phyloP scores from a whole-genome alignment of 148 eudicot species.

The Hydrangea macrophylla region DNA sequence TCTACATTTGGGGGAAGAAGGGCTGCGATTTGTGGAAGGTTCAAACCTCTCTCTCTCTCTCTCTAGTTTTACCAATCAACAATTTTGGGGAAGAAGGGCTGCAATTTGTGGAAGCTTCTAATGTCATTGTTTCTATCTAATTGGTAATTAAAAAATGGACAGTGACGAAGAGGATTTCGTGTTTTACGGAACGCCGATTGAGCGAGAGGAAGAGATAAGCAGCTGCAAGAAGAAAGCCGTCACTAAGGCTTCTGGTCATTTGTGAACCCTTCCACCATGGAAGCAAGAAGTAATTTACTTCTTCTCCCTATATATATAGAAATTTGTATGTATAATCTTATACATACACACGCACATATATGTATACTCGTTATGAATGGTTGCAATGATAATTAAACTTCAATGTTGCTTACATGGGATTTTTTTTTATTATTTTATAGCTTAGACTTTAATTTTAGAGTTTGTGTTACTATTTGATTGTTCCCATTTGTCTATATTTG shows the following conservation, averaged over 20 bases:
- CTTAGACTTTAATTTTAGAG: background rate
- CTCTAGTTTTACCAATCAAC: too few relatives aligned
- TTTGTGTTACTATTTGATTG: background rate
- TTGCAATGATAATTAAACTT: background rate
- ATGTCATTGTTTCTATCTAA: too few relatives aligned
- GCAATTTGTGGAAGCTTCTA: too few relatives aligned
- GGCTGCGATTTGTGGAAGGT: too few relatives aligned
- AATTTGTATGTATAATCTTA: too few relatives aligned
- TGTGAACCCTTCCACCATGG: constrained; percentile 83
- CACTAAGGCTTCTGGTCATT: constrained; percentile 72
- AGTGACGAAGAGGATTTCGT: constrained; percentile 82
- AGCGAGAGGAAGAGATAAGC: constrained; percentile 60
- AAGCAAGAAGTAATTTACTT: constrained; percentile 74
- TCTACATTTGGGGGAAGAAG: too few relatives aligned
- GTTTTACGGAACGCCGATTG: constrained; percentile 79
- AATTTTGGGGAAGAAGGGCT: too few relatives aligned
- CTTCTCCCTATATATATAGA: too few relatives aligned
- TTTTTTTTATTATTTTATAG: background rate
- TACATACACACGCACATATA: background rate
- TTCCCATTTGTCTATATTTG: background rate
- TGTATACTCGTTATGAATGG: background rate
- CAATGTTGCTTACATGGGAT: background rate
- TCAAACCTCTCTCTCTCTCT: too few relatives aligned
- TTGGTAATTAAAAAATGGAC: constrained; percentile 23
- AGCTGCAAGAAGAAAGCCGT: constrained; percentile 82